These are phyloP conservation scores for Byssothecium circinans DNA, from an alignment of 2,329 filamentous ascomycete species.

Conservation along the genomic window DNA sequence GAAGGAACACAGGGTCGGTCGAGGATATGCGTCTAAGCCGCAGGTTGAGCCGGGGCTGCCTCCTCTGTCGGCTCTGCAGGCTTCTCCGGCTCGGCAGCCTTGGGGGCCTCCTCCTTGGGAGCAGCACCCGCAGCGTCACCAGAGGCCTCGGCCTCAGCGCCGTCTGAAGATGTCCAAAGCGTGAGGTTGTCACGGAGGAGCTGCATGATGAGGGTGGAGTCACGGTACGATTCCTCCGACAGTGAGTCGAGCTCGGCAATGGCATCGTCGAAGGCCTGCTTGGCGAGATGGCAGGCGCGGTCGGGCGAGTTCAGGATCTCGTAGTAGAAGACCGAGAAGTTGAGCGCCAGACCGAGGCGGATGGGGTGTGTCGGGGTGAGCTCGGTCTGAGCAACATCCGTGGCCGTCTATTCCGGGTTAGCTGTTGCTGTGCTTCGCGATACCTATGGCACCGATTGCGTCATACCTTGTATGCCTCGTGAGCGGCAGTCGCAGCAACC, in stretches of 20 bases:
- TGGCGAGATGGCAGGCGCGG: conserved; percentile 95
- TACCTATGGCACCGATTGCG: conserved; percentile 21
- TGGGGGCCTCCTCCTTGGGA: conserved; percentile 65
- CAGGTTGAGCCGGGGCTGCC: conserved; percentile 32
- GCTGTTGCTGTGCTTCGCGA: conserved; percentile 14
- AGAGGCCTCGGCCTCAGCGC: conserved; percentile 72
- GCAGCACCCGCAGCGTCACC: conserved; percentile 50
- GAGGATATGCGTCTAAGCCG: conserved; percentile 37
- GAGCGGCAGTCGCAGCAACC: conserved; percentile 80
- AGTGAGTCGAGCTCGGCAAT: conserved; percentile 98
- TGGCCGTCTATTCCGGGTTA: conserved; percentile 71
- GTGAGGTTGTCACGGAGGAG: conserved; percentile 97
- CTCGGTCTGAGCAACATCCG: conserved; percentile 97
- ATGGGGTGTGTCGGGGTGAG: conserved; percentile 97
- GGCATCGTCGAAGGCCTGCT: conserved; percentile 98
- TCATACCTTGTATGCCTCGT: conserved; percentile 95
- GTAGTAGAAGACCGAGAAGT: conserved; percentile 99
- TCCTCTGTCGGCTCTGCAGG: conserved; percentile 44
- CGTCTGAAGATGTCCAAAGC: conserved; percentile 95
- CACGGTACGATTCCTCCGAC: conserved; percentile 97
- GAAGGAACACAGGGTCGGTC: conserved; percentile 38
- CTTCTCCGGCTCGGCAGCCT: conserved; percentile 56
- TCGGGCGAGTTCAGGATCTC: conserved; percentile 98
- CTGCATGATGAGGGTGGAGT: conserved; percentile 99
- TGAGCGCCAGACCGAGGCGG: conserved; percentile 93